Evolutionary conservation across 345 rosid genomes (phyloP), one percentile per base, ranked within the genome.

Genomic region (Boechera retrofracta): DNA sequence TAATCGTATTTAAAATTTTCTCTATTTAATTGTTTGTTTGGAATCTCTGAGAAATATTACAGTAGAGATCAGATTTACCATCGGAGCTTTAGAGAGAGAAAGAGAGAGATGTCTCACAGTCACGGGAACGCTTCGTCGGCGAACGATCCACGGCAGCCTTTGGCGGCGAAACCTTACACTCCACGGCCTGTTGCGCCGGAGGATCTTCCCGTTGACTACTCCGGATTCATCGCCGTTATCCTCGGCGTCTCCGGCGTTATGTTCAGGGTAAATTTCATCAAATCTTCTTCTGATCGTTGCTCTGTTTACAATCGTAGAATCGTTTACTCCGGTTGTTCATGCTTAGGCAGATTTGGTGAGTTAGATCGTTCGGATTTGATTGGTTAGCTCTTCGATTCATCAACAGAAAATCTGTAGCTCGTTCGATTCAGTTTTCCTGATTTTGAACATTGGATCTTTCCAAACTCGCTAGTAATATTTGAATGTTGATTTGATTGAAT

Each of bases 121-220:
- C 78, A 71, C 60, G 75, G 81, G 24, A 85, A 79, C 69, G 78
- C 82, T 18, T 56, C 91, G 42, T 79, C 89, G 76, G 87, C 74
- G 55, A 93, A 86, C 82, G 98, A 90, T 86, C 99, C 98, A 36
- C 90, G 98, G 41, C 94, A 83, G 79, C 97, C 97, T 10, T 86
- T 79, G 32, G 81, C 97, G 67, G 97, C 89, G 61, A 92, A 84
- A 73, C 94, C 91, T 10, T 95, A 81, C 78, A 83, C 78, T 55
- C 58, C 87, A 1, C 79, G 75, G 18, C 64, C 79, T 56, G 87
- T 87, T 28, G 73, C 87, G 7, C 85, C 92, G 56, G 89, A 95
- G 72, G 99, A 92, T 77, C 85, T 92, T n/a, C 99, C 99, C 42
- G 85, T 95, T 45, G 99, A 95, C 77, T 92, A 95, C 83, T 86